A percentile compares a stretch with the other conserved stretches of the same genome.
These are phyloP conservation scores for Rhodomyrtus tomentosa DNA, from an alignment of 345 rosid genomes.

Conservation along the genomic window DNA sequence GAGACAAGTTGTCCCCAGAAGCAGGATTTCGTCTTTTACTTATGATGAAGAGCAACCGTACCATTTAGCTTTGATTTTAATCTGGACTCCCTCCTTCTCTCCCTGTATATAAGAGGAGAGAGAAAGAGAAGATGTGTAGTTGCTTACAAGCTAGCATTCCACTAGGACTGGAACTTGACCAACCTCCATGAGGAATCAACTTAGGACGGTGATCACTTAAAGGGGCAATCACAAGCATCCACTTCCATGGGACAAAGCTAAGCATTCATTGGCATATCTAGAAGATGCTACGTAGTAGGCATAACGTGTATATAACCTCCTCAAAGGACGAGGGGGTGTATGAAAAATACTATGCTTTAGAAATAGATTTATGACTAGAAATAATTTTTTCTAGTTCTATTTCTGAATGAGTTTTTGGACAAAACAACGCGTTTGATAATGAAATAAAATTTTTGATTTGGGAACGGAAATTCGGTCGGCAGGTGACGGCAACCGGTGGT, in stretches of 20 bases:
- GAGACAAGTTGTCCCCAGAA: background rate
- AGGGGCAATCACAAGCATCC: background rate
- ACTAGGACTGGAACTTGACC: background rate
- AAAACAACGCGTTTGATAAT: too few relatives aligned
- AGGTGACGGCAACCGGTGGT: too few relatives aligned
- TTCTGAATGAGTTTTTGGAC: too few relatives aligned
- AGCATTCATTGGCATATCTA: background rate
- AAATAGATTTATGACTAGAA: too few relatives aligned
- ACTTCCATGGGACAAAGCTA: background rate
- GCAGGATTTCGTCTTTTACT: background rate
- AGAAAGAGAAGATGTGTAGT: background rate
- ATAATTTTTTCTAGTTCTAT: too few relatives aligned
- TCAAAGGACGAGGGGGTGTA: too few relatives aligned
- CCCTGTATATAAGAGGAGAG: background rate
- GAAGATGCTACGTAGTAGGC: background rate
- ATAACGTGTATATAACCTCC: background rate
- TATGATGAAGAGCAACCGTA: background rate
- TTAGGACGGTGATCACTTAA: background rate
- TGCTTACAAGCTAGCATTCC: background rate
- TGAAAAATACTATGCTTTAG: too few relatives aligned
- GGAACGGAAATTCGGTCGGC: too few relatives aligned
- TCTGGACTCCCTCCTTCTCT: background rate
- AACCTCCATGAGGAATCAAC: background rate
- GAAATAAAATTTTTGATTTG: too few relatives aligned
- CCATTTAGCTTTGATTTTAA: background rate